Evolutionary conservation across 75 land plant species (phyloP).

Genomic region (Pinus taeda): DNA sequence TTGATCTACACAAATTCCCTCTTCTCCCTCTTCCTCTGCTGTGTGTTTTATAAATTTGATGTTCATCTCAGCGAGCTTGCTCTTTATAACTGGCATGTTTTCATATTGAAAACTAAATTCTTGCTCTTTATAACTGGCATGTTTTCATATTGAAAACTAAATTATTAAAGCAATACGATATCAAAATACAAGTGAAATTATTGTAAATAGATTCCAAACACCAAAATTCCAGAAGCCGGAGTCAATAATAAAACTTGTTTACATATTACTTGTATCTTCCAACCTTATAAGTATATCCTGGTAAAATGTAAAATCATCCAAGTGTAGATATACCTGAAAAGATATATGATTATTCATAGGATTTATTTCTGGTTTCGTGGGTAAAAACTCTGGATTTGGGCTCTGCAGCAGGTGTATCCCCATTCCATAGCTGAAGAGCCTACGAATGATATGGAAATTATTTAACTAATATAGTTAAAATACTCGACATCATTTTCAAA

Average conservation of each 20-base stretch:
- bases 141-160: not conserved
- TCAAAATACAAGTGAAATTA: too few species aligned
- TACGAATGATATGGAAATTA: too few species aligned
- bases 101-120: not conserved
- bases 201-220: too few species aligned
- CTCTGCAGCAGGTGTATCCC: slow-evolving; percentile 21
- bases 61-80: slow-evolving; percentile 11
- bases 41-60: not conserved
- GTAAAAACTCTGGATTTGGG: not conserved
- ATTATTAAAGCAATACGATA: too few species aligned
- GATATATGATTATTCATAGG: slow-evolving; percentile 33
- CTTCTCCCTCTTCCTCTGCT: slow-evolving; percentile 23
- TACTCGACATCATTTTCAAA: too few species aligned
- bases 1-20: slow-evolving; percentile 24
- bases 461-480: too few species aligned
- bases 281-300: too few species aligned
- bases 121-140: not conserved
- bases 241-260: too few species aligned
- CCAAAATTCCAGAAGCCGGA: too few species aligned
- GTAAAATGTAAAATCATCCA: too few species aligned
- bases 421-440: slow-evolving; percentile 34
- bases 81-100: not conserved
- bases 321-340: not conserved
- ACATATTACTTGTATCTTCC: too few species aligned
- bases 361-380: slow-evolving; percentile 16